Evolutionary conservation across 2,329 filamentous ascomycete genomes (phyloP).

Genomic region (Celoporthe dispersa): DNA sequence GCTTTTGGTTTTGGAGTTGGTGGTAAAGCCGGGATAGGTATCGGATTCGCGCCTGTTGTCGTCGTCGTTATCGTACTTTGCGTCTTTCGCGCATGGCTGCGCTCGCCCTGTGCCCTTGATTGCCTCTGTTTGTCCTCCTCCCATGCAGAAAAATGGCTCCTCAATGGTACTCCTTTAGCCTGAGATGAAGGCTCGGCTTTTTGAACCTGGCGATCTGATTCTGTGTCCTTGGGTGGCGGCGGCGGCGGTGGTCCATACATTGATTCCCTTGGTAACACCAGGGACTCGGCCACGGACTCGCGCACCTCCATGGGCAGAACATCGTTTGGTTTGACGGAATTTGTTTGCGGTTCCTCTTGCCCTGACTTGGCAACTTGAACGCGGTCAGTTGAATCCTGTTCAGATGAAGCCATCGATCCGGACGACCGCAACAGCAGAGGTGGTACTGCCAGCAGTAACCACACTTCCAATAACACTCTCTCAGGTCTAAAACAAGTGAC

Average conservation of each 20-base stretch:
- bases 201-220: slow-evolving; percentile 2
- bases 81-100: not conserved
- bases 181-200: not conserved
- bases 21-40: slow-evolving; percentile 12
- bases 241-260: slow-evolving; percentile 23
- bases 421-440: not conserved
- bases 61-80: slow-evolving; percentile 7
- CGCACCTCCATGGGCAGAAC: slow-evolving; percentile 2
- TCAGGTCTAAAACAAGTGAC: not conserved
- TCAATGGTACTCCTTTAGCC: too few relatives aligned
- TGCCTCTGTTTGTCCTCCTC: not conserved
- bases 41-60: slow-evolving; percentile 7
- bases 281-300: slow-evolving; percentile 18
- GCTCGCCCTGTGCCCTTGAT: not conserved
- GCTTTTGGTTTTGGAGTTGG: not conserved
- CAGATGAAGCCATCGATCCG: slow-evolving; percentile 16
- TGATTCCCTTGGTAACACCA: slow-evolving; percentile 21
- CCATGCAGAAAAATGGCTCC: not conserved
- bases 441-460: slow-evolving; percentile 22
- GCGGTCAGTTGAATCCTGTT: slow-evolving; percentile 6
- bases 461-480: not conserved
- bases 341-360: not conserved
- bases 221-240: slow-evolving; percentile 21
- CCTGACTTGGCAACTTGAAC: not conserved
- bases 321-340: not conserved